These are phyloP conservation scores for Drechslerella stenobrocha DNA, from an alignment of 2,329 filamentous ascomycete species.

Conservation along the genomic window DNA sequence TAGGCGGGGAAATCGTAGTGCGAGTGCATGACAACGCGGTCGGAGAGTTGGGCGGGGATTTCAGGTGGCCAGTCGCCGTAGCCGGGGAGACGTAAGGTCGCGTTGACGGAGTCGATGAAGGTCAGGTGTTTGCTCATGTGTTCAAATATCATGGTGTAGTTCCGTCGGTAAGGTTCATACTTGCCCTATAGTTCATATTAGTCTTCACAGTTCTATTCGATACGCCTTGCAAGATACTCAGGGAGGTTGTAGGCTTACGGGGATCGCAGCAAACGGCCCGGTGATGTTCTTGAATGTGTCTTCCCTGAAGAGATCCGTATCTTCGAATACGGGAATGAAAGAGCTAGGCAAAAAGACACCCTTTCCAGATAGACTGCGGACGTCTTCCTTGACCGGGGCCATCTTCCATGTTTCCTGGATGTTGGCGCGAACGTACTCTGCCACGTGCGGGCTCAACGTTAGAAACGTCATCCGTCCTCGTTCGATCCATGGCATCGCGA, in stretches of 20 bases:
- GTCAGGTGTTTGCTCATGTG: conserved; percentile 46
- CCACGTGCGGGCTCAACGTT: conserved; percentile 52
- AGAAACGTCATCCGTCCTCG: conserved; percentile 51
- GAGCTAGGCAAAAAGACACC: conserved; percentile 38
- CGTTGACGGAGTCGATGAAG: conserved; percentile 30
- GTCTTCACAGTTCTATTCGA: too few species aligned
- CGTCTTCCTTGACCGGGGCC: conserved; percentile 29
- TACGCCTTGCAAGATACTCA: too few species aligned
- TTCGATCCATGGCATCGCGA: conserved; percentile 50
- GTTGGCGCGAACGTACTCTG: conserved; percentile 50
- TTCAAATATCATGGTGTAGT: conserved; percentile 52
- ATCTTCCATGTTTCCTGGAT: conserved; percentile 49
- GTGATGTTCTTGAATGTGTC: conserved; percentile 40
- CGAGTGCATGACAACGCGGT: conserved; percentile 52
- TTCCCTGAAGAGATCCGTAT: conserved; percentile 25
- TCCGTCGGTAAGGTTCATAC: conserved; percentile 52
- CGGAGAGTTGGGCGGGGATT: conserved; percentile 49
- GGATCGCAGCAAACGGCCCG: conserved; percentile 44
- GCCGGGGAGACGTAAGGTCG: conserved; percentile 51
- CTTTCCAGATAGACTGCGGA: conserved; percentile 19
- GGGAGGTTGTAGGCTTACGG: conserved; percentile 16
- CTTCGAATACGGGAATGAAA: conserved; percentile 43
- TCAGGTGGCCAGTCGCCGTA: conserved; percentile 50
- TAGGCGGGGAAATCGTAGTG: conserved; percentile 52
- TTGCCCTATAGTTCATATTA: conserved; percentile 52